Percentiles rank a stretch among this genome's conserved stretches.
Evolutionary conservation across 2,329 filamentous ascomycete species (phyloP).

Genomic region (Cyphellophora europaea): DNA sequence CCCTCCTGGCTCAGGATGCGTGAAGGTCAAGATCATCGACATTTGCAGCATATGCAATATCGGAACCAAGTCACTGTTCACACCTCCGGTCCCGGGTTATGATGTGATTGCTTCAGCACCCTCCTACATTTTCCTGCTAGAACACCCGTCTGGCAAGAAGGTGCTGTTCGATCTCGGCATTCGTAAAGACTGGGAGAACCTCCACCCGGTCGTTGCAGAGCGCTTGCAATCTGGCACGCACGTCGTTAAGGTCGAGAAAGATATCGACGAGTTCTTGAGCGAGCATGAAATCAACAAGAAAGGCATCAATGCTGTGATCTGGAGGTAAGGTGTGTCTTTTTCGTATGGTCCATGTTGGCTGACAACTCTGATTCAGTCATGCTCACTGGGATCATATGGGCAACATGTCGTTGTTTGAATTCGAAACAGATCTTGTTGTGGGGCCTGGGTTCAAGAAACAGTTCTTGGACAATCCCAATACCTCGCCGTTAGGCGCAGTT

Average conservation of each 20-base stretch:
- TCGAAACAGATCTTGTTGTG: constrained; percentile 38
- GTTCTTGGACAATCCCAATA: constrained; percentile 28
- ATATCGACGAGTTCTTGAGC: constrained; percentile 12
- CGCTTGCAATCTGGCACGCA: constrained; percentile 2
- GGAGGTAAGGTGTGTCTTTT: constrained; percentile 10
- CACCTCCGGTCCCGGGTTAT: constrained; percentile 5
- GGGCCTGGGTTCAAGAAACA: constrained; percentile 39
- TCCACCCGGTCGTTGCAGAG: constrained; percentile 7
- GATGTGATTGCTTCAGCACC: constrained; percentile 1
- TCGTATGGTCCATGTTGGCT: background rate
- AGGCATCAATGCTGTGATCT: constrained; percentile 19
- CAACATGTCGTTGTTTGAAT: constrained; percentile 38
- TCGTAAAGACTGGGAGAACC: constrained; percentile 19
- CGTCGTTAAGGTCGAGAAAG: constrained; percentile 7
- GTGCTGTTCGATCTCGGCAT: constrained; percentile 20
- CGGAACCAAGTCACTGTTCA: constrained; percentile 5
- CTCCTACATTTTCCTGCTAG: constrained; percentile 47
- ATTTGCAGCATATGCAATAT: constrained; percentile 7
- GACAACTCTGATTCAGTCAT: constrained; percentile 12
- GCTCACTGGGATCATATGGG: constrained; percentile 39
- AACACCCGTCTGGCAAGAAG: constrained; percentile 67
- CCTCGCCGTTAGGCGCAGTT: constrained; percentile 22
- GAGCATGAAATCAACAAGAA: constrained; percentile 9
- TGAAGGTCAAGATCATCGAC: constrained; percentile 10
- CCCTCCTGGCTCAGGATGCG: constrained; percentile 2